Base-by-base conservation (phyloP, 768 basidiomycete genomes). In the Macrolepiota fuliginosa region DNA sequence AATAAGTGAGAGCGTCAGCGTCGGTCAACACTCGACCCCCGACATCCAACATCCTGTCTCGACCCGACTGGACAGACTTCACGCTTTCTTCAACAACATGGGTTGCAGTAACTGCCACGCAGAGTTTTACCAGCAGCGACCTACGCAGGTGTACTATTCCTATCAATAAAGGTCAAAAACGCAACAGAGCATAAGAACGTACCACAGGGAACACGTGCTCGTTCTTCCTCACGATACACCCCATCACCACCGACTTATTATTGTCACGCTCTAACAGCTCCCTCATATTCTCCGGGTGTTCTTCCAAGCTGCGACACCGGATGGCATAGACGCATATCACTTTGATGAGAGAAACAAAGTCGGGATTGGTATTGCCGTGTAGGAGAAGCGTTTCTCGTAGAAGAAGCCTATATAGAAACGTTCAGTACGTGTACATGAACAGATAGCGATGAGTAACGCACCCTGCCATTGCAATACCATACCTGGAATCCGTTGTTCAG, bases 391-490 rank as follows among this genome's bases (percentile, higher is more conserved):
- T 37, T 87, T 83, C 61, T 96, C 91, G 75, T 98, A 99, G 82
- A 99, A 99, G 11, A 99, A 84, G 73, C 98, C 96, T 78, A 40
- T 15, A 42, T 42, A 51, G 25, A 19, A 46, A 7, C n/a, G n/a
- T 7, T 32, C 7, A 32, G 29, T 32, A 32, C 7, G 7, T 32
- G n/a, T n/a, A n/a, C n/a, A n/a, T n/a, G 24, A 12, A 24, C 49
- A 35, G 39, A 39, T 39, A 13, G 49, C 36, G 63, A 19, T 39
- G n/a, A 29, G 12, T 19, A 24, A 71, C 81, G 55, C 62, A 94
- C 93, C 93, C 83, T 98, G 97, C 97, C 96, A 98, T 80, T 99
- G 97, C 35, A 93, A 78, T 12, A 98, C 97, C 97, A 99, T 99
- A 58, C 97, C 74, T 97, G 96, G 84, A 96, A 97, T 71, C 96